Percentiles rank a stretch among this genome's conserved stretches.
Evolutionary conservation across 371 early-diverging fungal genomes (phyloP).

Genomic region (Mortierella sp.): DNA sequence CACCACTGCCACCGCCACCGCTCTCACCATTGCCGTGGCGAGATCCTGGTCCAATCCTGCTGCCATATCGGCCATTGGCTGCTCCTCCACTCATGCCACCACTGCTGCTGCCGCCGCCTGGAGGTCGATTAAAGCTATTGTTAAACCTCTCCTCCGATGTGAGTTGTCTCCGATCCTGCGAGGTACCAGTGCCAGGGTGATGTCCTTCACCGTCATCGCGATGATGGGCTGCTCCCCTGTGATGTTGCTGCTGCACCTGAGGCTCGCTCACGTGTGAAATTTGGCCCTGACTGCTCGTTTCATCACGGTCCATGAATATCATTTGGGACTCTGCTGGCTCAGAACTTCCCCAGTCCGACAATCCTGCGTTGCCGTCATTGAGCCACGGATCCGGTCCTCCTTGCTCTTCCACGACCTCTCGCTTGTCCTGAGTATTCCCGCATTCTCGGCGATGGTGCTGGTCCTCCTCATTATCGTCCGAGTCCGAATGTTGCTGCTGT

Average conservation of each 20-base stretch:
- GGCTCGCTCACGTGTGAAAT: not conserved
- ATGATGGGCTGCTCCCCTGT: not conserved
- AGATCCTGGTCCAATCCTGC: not conserved
- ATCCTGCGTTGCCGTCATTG: not conserved
- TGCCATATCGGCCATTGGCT: not conserved
- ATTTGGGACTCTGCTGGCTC: slow-evolving; percentile 4
- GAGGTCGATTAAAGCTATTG: not conserved
- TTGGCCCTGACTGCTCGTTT: not conserved
- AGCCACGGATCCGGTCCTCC: not conserved
- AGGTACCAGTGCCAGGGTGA: not conserved
- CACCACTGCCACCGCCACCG: not conserved
- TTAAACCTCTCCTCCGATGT: slow-evolving; percentile 2
- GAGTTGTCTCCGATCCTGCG: not conserved
- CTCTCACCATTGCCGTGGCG: not conserved
- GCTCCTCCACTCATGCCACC: not conserved
- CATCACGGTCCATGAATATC: not conserved
- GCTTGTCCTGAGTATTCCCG: not conserved
- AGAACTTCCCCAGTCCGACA: slow-evolving; percentile 6
- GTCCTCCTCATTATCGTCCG: not conserved
- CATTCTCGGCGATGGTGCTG: not conserved
- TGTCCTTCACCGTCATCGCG: not conserved
- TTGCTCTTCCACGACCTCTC: not conserved
- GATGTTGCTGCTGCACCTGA: not conserved
- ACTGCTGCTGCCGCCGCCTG: not conserved
- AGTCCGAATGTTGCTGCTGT: not conserved